Conservation (phyloP, 2,329 filamentous ascomycete genomes). For the Aaosphaeria pasadenensis region DNA sequence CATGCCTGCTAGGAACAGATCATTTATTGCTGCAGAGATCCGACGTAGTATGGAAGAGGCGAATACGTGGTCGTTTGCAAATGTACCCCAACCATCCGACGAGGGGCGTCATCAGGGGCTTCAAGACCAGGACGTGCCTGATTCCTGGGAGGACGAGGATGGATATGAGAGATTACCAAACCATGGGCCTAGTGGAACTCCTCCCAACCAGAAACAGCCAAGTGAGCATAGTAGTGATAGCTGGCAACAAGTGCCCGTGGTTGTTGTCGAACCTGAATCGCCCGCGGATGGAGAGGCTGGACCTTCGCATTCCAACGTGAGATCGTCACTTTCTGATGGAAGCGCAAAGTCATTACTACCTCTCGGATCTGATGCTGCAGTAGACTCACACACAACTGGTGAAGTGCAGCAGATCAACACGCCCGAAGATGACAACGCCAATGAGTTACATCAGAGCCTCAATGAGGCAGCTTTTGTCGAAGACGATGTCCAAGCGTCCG, state of each 20-base stretch:
- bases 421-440: not conserved
- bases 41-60: slow-evolving; percentile 47
- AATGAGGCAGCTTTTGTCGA: not conserved
- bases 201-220: slow-evolving; percentile 23
- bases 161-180: slow-evolving; percentile 1
- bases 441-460: not conserved
- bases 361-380: not conserved
- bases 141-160: slow-evolving; percentile 27
- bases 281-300: slow-evolving; percentile 20
- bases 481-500: not conserved
- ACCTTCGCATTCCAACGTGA: not conserved
- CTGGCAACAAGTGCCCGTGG: slow-evolving; percentile 38
- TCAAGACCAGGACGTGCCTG: slow-evolving; percentile 4
- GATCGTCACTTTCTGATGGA: not conserved
- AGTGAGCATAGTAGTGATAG: slow-evolving; percentile 39
- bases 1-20: slow-evolving; percentile 46
- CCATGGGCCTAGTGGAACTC: slow-evolving; percentile 4
- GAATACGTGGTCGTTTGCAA: slow-evolving; percentile 29
- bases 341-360: not conserved
- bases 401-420: not conserved
- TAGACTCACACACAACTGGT: not conserved
- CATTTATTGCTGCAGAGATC: slow-evolving; percentile 48
- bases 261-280: slow-evolving; percentile 23
- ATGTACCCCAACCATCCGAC: not conserved
- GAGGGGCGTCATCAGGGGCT: not conserved